These are phyloP conservation scores for Chloromonas sp. DNA, from an alignment of 163 green algal species.

Conservation along the genomic window DNA sequence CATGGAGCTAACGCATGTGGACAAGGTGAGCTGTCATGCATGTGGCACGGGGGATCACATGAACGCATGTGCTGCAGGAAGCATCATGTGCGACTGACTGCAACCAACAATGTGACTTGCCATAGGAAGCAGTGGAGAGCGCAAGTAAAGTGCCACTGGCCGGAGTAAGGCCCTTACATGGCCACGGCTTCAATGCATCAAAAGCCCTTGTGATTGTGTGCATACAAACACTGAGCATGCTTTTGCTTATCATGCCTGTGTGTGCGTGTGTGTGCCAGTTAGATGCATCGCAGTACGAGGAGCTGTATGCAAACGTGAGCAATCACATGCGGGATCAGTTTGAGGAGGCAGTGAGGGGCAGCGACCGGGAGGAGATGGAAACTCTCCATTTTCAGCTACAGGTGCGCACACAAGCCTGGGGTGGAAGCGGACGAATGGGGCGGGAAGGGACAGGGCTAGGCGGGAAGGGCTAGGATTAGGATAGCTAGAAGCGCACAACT, in stretches of 20 bases:
- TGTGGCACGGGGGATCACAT: too few species aligned
- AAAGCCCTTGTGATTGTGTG: neutral
- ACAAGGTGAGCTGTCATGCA: neutral
- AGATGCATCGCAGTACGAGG: neutral
- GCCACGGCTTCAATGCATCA: neutral
- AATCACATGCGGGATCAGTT: neutral
- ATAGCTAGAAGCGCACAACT: neutral
- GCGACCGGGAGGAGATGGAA: neutral
- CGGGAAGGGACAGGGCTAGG: too few species aligned
- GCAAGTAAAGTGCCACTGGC: neutral
- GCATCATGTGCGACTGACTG: neutral
- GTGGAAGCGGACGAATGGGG: too few species aligned
- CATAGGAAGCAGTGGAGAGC: too few species aligned
- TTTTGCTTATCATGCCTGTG: neutral
- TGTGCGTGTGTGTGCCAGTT: neutral
- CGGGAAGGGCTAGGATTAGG: too few species aligned
- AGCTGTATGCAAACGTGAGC: neutral
- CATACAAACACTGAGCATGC: neutral
- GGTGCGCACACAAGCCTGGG: neutral
- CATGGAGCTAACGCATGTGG: neutral
- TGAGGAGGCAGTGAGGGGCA: neutral
- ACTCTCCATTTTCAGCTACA: neutral
- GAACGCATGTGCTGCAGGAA: too few species aligned
- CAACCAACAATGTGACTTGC: too few species aligned
- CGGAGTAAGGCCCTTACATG: neutral